Percentiles rank a stretch among this genome's conserved stretches.
phyloP scores from a whole-genome alignment of 306 rosid genomes.

The Benincasa hispida region DNA sequence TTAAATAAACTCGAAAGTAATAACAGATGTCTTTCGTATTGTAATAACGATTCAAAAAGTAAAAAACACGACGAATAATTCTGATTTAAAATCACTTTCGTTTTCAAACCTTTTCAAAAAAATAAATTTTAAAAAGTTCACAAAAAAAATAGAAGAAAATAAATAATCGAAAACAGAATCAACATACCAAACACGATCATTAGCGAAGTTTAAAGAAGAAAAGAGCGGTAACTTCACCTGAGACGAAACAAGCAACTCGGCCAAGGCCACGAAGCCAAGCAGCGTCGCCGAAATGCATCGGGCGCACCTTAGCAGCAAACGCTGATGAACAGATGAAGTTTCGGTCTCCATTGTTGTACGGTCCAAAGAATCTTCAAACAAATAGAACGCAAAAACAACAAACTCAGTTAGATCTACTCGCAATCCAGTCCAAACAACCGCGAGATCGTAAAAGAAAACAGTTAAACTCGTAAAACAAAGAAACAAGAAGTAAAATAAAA shows the following conservation, averaged over 20 bases:
- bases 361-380: slow-evolving; percentile 1
- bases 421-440: not conserved
- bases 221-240: slow-evolving; percentile 11
- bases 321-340: slow-evolving; percentile 10
- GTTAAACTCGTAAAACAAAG: not conserved
- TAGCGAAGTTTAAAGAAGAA: not conserved
- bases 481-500: not conserved
- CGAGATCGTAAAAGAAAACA: not conserved
- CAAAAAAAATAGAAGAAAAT: not conserved
- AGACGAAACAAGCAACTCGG: slow-evolving; percentile 2
- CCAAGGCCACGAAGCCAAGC: slow-evolving; percentile 15
- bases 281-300: slow-evolving; percentile 8
- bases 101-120: not conserved
- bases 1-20: no score
- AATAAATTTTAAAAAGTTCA: not conserved
- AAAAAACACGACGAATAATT: not conserved
- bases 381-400: not conserved
- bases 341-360: slow-evolving; percentile 31
- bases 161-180: not conserved
- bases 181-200: not conserved
- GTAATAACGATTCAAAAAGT: not conserved
- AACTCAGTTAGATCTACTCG: slow-evolving; percentile 19
- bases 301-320: slow-evolving; percentile 21
- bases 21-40: no score
- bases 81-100: not conserved